Evolutionary conservation across 208 protist genomes (phyloP), one percentile per base, ranked within the genome.

Genomic region (Crithidia expoeki): DNA sequence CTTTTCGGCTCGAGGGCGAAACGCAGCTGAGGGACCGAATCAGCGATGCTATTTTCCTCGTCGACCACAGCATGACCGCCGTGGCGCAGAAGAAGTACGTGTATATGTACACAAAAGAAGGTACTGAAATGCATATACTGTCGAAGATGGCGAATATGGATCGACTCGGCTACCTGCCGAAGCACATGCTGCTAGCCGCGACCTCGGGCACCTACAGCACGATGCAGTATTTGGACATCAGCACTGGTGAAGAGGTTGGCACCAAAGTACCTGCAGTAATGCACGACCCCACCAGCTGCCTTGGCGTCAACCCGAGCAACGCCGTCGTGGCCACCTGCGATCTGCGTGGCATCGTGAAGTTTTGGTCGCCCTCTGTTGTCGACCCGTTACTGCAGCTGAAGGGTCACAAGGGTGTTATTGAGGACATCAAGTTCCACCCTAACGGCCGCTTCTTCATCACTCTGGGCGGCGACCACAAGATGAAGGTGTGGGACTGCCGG

Each of bases 81-180:
- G 94, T 98, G 16, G 98, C 98, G 27, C 98, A 99, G 92, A 98
- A 99, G 72, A 98, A 99, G 81, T 98, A 98, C 76, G 91, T 98
- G 16, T 99, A 99, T 86, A 98, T 99, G 81, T 99, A 99, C 88
- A 98, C 99, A 67, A 94, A 96, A 55, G 87, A 97, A 32, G 98
- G 98, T 32, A 84, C 94, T 14, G 98, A 99, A 82, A 88, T 99
- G 71, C 98, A 99, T 76, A 79, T 96, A 47, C 82, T 99, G 28
- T 86, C 90, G n/a, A 92, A 97, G 62, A 95, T 99, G 72, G 76
- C 86, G 25, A 89, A 99, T 76, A 96, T 98, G 68, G 89, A 94
- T 50, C 78, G 90, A 2, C 65, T 99, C 3, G 84, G 84, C n/a
- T 99, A 98, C 74, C 79, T 99, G 30, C 96, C 97, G 0, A 98